These are phyloP conservation scores for Pseudonectria buxi DNA, from an alignment of 2,329 filamentous ascomycete species.

Conservation along the genomic window DNA sequence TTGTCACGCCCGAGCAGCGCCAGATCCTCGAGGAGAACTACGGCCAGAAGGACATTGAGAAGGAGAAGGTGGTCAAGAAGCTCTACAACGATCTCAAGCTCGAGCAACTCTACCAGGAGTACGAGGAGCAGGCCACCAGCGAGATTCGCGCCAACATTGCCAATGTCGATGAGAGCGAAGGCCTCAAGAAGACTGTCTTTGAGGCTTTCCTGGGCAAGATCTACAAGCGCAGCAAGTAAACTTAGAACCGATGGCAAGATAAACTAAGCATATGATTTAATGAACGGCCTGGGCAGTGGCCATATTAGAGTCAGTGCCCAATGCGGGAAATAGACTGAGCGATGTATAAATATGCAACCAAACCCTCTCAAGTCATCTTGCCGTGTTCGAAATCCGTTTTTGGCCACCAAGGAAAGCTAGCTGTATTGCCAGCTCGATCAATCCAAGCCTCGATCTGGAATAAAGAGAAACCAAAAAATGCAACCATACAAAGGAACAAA, in stretches of 20 bases:
- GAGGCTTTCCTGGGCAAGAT: slow-evolving; percentile 91
- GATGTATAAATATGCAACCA: too few relatives aligned
- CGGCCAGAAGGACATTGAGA: slow-evolving; percentile 77
- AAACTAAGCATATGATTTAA: slow-evolving; percentile 4
- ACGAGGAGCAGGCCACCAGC: slow-evolving; percentile 80
- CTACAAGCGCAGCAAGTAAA: slow-evolving; percentile 93
- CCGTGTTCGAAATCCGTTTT: too few relatives aligned
- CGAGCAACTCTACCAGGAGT: slow-evolving; percentile 75
- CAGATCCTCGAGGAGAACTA: slow-evolving; percentile 87
- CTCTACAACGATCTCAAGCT: slow-evolving; percentile 82
- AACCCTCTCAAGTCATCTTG: too few relatives aligned
- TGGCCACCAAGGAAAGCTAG: too few relatives aligned
- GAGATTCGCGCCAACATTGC: slow-evolving; percentile 72
- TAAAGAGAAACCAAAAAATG: too few relatives aligned
- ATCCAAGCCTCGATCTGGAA: too few relatives aligned
- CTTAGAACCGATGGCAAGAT: slow-evolving; percentile 1
- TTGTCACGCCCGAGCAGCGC: slow-evolving; percentile 77
- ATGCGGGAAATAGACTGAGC: too few relatives aligned
- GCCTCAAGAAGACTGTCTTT: slow-evolving; percentile 85
- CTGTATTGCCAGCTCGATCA: too few relatives aligned
- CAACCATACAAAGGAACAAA: too few relatives aligned
- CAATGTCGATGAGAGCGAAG: slow-evolving; percentile 75
- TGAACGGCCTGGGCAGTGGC: not conserved
- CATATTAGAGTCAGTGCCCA: too few relatives aligned
- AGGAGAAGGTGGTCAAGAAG: slow-evolving; percentile 81